Base-by-base conservation (phyloP, 768 basidiomycete genomes). In the Boletellus ananas region DNA sequence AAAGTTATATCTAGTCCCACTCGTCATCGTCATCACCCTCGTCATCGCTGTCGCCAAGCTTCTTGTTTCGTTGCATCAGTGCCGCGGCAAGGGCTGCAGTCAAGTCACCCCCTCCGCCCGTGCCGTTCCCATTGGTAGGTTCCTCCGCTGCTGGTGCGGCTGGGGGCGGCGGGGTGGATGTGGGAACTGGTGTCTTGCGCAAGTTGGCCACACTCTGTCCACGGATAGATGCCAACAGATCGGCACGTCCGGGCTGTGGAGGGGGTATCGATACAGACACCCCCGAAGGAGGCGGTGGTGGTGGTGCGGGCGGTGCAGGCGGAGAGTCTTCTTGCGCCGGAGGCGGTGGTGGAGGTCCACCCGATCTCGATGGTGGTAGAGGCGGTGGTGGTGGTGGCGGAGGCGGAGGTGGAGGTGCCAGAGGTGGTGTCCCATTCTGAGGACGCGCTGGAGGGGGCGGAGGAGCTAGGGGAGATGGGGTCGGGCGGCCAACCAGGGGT, bases 21-120 rank as follows among this genome's bases (percentile, higher is more conserved):
- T 83, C 83, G 36, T 85, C 84, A 31, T 84, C 83, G 20, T 86
- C 84, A 0, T 84, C 84, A 5, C 87, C 87, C 18, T 87, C 85
- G 43, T 87, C 85, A 57, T 90, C 87, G 59, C 87, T 89, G 58
- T 93, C 90, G 2, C 88, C 92, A 58, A 95, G 71, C 61, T 89
- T 85, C 72, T 88, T 91, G 64, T 90, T 95, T 58, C 94, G 72
- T 64, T 86, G 81, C 58, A 84, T 70, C 54, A 97, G 68, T 1
- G 93, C 93, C 43, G 82, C 87, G 6, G 92, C 94, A 40, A 96
- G 72, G 8, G 91, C 90, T 4, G 81, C 76, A 0, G 93, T 92
- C 52, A 95, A 66, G 69, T 94, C 85, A 0, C 85, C 90, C 12
- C 74, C 82, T 13, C 63, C 74, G 2, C 66, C 65, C 9, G 61